Evolutionary conservation across 2,329 filamentous ascomycete species (phyloP), one percentile per base, ranked within the genome.

Genomic region (Westerdykella sp.): DNA sequence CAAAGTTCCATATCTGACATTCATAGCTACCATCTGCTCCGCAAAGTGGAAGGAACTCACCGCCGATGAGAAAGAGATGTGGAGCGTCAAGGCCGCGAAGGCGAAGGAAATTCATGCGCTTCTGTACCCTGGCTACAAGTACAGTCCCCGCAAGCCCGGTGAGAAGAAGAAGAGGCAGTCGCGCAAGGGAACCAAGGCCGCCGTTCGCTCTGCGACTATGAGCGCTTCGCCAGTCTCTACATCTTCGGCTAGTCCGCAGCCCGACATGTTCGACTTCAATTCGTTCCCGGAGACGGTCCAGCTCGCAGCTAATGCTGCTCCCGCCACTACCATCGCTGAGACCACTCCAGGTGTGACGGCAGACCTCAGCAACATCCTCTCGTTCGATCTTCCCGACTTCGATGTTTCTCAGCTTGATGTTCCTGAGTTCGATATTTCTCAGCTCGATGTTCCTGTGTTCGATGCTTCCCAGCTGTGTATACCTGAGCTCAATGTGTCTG

Each of bases 91-190:
- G 15, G 56, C 56, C n/a, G 40, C 48, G 34, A 44, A 43, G 3
- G 51, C 45, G 37, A 57, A 54, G 38, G 51, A 54, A 23, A 47
- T 49, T 37, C 55, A 60, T 39, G 18, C 42, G 42, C 53, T 48
- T 32, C 41, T 46, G 38, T 48, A 56, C 30, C 57, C 57, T 3
- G 50, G 54, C 25, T 60, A 60, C 47, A 58, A 57, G 48, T 60
- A 59, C 45, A 48, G 22, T 23, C 57, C 57, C 44, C 47, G 57
- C 6, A 57, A 55, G 48, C 51, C 55, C 21, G 54, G 55, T 32
- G 36, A 57, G 49, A 60, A 57, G 42, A 57, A 57, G 50, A 59
- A 57, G 48, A 53, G 57, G 32, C 55, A 54, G 37, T 55, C 55
- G 34, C 54, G 54, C 36, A 59, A 60, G 43, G 41, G 46, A 32